These are phyloP conservation scores for Rhodotorula graminis DNA, from an alignment of 768 basidiomycete species.

Conservation along the genomic window DNA sequence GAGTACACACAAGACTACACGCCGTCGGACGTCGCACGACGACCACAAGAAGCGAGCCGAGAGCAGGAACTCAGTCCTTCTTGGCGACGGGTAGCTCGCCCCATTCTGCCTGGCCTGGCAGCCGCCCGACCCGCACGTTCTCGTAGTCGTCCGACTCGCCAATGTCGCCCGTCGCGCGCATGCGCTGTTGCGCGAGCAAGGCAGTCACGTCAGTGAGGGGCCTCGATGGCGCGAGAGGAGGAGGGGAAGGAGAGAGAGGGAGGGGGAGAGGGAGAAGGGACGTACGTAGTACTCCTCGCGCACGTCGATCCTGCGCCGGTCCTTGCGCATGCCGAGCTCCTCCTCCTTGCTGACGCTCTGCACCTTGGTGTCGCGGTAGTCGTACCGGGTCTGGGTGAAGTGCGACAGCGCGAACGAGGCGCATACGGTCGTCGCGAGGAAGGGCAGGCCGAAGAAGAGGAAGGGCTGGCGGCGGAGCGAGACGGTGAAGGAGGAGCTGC, in stretches of 20 bases:
- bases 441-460: constrained; percentile 74
- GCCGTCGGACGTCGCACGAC: no score
- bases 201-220: no score
- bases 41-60: no score
- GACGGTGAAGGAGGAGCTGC: constrained; percentile 1
- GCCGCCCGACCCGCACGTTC: constrained; percentile 72
- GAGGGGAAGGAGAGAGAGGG: no score
- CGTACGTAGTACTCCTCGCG: constrained; percentile 93
- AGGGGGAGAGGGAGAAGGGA: no score
- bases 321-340: constrained; percentile 65
- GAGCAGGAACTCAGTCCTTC: constrained; percentile 3
- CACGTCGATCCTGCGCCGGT: constrained; percentile 79
- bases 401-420: constrained; percentile 76
- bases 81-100: constrained; percentile 63
- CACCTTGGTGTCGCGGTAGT: constrained; percentile 74
- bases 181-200: constrained; percentile 52
- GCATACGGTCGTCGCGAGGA: constrained; percentile 74
- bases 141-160: constrained; percentile 71
- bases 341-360: constrained; percentile 73
- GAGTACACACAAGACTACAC: no score
- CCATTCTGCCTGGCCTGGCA: constrained; percentile 88
- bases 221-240: no score
- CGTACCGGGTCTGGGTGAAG: constrained; percentile 87
- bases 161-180: constrained; percentile 54
- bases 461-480: constrained; percentile 39